Evolutionary conservation across 2,329 filamentous ascomycete species (phyloP), one percentile per base, ranked within the genome.

Genomic region (Apiospora rasikravindrae): DNA sequence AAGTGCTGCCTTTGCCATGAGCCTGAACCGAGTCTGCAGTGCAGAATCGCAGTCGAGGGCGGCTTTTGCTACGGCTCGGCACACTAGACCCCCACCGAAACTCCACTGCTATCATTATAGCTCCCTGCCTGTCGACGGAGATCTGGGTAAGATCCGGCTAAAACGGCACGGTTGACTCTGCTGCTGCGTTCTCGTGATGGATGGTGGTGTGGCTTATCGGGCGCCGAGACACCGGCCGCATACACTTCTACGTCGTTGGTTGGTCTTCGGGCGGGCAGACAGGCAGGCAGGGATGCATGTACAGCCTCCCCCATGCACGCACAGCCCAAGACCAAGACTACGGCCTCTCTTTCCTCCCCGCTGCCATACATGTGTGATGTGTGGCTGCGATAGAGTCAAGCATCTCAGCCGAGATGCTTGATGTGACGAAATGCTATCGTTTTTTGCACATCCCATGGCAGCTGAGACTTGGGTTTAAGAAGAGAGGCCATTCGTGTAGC

Each of bases 91-190:
- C 53, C 53, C 53, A 61, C 53, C 33, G 26, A 61, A 53, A 37
- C 29, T 33, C 53, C 53, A 61, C 53, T 37, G 53, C 53, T 37
- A 16, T 61, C 53, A 61, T 61, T 61, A 61, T 61, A 61, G 53
- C 29, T 24, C 53, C 57, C 57, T n/a, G 57, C 57, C 57, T 40
- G 57, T 64, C 33, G 33, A 64, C 53, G 53, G 53, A 61, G 53
- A 61, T 61, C 53, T 37, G 57, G 57, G 57, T 24, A 33, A 64
- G 57, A 64, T 64, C 33, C 57, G 57, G 57, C 22, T 64, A 64
- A 64, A 40, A 64, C 57, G 57, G 57, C 57, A 64, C 57, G 33
- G 57, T 40, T 40, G 57, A 40, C 57, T 40, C 57, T 40, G 0
- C 19, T 22, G 4, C 57, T 13, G 33, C 26, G 33, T 22, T 64